Evolutionary conservation across 495 filamentous ascomycete species (phyloP).

Genomic region (Aspergillus haitiensis): DNA sequence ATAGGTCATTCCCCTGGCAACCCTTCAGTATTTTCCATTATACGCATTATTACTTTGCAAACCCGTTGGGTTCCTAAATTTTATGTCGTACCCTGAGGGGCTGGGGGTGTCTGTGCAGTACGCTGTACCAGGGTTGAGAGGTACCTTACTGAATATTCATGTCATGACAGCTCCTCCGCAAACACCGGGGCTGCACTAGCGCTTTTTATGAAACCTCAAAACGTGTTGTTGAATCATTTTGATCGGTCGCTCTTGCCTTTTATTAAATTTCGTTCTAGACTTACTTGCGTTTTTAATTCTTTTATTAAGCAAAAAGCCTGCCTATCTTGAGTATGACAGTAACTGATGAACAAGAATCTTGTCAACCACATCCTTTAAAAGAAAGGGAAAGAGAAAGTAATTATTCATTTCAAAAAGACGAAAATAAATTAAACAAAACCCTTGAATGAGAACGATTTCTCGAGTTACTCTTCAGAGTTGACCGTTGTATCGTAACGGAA

Average conservation of each 20-base stretch:
- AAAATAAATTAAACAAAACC: neutral
- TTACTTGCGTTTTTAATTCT: too few relatives aligned
- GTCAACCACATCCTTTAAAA: too few relatives aligned
- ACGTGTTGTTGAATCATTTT: neutral
- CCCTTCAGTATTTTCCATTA: neutral
- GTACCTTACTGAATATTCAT: slow-evolving; percentile 1
- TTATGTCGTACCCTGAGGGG: neutral
- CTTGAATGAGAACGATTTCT: neutral
- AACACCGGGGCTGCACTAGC: slow-evolving; percentile 12
- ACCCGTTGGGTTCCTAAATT: neutral
- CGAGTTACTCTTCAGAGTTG: neutral
- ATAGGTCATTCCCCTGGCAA: neutral
- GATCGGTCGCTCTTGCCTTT: neutral
- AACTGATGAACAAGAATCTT: too few relatives aligned
- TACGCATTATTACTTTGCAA: too few relatives aligned
- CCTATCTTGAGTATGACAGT: too few relatives aligned
- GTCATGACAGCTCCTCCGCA: slow-evolving; percentile 21
- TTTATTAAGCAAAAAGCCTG: too few relatives aligned
- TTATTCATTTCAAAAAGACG: too few relatives aligned
- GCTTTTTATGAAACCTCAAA: neutral
- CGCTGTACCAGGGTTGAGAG: neutral
- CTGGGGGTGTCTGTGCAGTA: neutral
- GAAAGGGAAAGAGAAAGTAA: too few relatives aligned
- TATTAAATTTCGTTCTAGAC: too few relatives aligned
- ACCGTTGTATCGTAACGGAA: neutral